Evolutionary conservation across 345 rosid genomes (phyloP).

Genomic region (Arabis hirsuta): DNA sequence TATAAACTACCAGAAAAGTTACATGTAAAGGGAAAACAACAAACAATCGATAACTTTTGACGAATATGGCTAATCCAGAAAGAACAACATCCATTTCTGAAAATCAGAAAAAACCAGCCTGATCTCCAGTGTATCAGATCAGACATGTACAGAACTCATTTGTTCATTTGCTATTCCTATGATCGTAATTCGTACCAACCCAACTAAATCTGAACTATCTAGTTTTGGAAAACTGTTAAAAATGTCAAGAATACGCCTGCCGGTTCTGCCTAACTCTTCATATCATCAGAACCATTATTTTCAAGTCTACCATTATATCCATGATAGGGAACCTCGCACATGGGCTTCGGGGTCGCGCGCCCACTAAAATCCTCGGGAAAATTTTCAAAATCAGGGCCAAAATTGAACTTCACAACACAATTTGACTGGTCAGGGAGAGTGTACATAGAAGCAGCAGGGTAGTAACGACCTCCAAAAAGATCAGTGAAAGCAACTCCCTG

Average conservation of each 20-base stretch:
- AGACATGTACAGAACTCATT: slow-evolving; percentile 37
- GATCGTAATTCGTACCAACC: slow-evolving; percentile 4
- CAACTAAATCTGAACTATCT: slow-evolving; percentile 28
- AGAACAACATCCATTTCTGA: slow-evolving; percentile 24
- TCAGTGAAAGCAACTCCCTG: slow-evolving; percentile 95
- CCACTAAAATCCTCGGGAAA: slow-evolving; percentile 75
- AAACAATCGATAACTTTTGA: slow-evolving; percentile 27
- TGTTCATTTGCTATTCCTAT: slow-evolving; percentile 45
- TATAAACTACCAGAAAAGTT: slow-evolving; percentile 7
- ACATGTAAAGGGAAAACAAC: slow-evolving; percentile 23
- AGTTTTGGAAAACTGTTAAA: slow-evolving; percentile 34
- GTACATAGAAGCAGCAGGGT: slow-evolving; percentile 99
- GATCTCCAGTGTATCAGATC: slow-evolving; percentile 26
- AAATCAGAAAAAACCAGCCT: slow-evolving; percentile 34
- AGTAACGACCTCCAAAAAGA: slow-evolving; percentile 80
- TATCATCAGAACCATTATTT: slow-evolving; percentile 64
- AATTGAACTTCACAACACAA: slow-evolving; percentile 86
- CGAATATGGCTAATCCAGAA: slow-evolving; percentile 34
- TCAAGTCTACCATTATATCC: slow-evolving; percentile 64
- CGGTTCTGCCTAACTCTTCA: slow-evolving; percentile 56
- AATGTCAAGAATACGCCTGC: slow-evolving; percentile 30
- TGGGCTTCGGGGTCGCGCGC: slow-evolving; percentile 69
- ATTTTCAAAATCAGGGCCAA: slow-evolving; percentile 83
- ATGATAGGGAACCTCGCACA: slow-evolving; percentile 80
- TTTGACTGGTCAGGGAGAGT: slow-evolving; percentile 92